Conservation (phyloP, 192 early-diverging fungal species). For the Entophlyctis luteolus region DNA sequence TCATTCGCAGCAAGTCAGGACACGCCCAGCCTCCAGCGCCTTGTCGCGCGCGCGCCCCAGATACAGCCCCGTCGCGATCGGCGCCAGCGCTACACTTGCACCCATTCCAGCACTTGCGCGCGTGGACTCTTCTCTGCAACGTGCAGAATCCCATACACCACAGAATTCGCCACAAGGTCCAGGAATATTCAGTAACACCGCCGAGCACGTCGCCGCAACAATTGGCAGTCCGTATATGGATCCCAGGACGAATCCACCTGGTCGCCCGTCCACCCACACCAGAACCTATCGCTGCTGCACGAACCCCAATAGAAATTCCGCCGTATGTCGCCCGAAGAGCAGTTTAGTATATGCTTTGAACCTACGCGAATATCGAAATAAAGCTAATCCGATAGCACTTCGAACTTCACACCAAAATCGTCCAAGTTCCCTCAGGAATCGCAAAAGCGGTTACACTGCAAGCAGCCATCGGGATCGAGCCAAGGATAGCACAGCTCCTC, state of each 20-base stretch:
- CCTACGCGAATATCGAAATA: no score
- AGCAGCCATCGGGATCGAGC: not conserved
- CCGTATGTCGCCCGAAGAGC: not conserved
- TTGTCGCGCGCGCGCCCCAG: not conserved
- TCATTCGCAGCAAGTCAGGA: no score
- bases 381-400: no score
- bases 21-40: not conserved
- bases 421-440: not conserved
- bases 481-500: not conserved
- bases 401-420: no score
- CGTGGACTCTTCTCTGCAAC: not conserved
- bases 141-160: no score
- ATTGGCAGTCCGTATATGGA: not conserved
- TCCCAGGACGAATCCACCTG: no score
- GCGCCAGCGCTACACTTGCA: not conserved
- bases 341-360: not conserved
- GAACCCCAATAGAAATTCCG: not conserved
- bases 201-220: not conserved
- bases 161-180: not conserved
- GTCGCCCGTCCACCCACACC: no score
- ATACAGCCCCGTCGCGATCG: slow-evolving; percentile 1
- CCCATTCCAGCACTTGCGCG: not conserved
- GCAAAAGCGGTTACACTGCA: not conserved
- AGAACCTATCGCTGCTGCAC: not conserved
- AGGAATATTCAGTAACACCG: slow-evolving; percentile 4